Conservation (phyloP, 1,284 basidiomycete genomes). For the Microbotryum lychnidis-dioicae region DNA sequence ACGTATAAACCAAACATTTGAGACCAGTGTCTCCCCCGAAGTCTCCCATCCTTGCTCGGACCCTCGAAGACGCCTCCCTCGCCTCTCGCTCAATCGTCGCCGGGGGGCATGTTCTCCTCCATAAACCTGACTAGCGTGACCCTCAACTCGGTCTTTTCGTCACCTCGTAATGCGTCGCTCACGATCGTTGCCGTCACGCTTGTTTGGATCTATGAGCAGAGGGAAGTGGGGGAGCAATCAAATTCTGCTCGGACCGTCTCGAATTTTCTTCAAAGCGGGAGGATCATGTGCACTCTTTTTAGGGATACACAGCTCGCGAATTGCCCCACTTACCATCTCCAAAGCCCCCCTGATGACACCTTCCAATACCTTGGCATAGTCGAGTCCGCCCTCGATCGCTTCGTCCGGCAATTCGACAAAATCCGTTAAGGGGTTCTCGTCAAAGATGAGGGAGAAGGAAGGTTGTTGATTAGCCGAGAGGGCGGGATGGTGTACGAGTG, state of each 20-base stretch:
- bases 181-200: conserved; percentile 86
- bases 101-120: conserved; percentile 64
- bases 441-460: conserved; percentile 73
- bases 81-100: conserved; percentile 17
- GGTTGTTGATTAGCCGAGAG: conserved; percentile 45
- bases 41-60: too few species aligned
- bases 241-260: background rate
- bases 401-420: conserved; percentile 96
- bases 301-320: background rate
- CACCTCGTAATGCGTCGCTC: conserved; percentile 82
- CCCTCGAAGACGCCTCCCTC: too few species aligned
- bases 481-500: conserved; percentile 57
- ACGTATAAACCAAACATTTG: too few species aligned
- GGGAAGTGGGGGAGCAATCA: background rate
- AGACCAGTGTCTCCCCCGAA: too few species aligned
- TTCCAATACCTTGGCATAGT: conserved; percentile 93
- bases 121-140: conserved; percentile 83
- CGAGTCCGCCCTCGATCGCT: conserved; percentile 76
- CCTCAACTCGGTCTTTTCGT: conserved; percentile 87
- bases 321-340: conserved; percentile 71
- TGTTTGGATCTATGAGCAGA: conserved; percentile 70
- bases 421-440: conserved; percentile 94
- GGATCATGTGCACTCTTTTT: background rate
- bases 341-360: conserved; percentile 87
- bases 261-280: background rate